phyloP scores from a whole-genome alignment of 371 early-diverging fungal species.

The Rhizopus stolonifer region DNA sequence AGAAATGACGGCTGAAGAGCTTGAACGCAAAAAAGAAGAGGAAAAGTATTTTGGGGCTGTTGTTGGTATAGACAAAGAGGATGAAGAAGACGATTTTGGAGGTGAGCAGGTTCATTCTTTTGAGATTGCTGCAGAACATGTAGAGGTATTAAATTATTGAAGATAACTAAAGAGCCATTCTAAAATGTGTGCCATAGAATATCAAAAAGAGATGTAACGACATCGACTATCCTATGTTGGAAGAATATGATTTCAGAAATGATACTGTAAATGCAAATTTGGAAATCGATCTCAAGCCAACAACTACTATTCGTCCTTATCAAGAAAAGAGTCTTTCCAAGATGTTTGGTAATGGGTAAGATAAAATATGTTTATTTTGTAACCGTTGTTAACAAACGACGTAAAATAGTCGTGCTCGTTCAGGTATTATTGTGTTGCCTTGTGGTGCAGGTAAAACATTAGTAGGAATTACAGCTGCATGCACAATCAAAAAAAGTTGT shows the following conservation, averaged over 20 bases:
- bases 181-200: too few species aligned
- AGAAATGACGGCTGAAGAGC: conserved; percentile 25
- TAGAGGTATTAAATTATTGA: too few species aligned
- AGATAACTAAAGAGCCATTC: too few species aligned
- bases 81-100: conserved; percentile 70
- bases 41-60: conserved; percentile 61
- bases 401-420: conserved; percentile 78
- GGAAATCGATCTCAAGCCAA: conserved; percentile 96
- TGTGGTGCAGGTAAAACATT: conserved; percentile 99
- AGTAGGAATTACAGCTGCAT: conserved; percentile 99
- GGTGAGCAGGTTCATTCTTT: conserved; percentile 81
- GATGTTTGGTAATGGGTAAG: conserved; percentile 95
- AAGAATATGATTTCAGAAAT: conserved; percentile 99
- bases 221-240: conserved; percentile 96
- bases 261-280: conserved; percentile 86
- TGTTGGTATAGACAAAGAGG: conserved; percentile 63
- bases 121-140: conserved; percentile 79
- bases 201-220: conserved; percentile 95
- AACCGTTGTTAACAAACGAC: too few species aligned
- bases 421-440: conserved; percentile 99
- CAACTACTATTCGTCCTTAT: conserved; percentile 95
- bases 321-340: conserved; percentile 99
- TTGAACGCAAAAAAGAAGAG: conserved; percentile 41
- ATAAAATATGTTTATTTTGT: too few species aligned
- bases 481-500: conserved; percentile 96